Evolutionary conservation across 768 basidiomycete species (phyloP), one percentile per base, ranked within the genome.

Genomic region (Mycena rosella): DNA sequence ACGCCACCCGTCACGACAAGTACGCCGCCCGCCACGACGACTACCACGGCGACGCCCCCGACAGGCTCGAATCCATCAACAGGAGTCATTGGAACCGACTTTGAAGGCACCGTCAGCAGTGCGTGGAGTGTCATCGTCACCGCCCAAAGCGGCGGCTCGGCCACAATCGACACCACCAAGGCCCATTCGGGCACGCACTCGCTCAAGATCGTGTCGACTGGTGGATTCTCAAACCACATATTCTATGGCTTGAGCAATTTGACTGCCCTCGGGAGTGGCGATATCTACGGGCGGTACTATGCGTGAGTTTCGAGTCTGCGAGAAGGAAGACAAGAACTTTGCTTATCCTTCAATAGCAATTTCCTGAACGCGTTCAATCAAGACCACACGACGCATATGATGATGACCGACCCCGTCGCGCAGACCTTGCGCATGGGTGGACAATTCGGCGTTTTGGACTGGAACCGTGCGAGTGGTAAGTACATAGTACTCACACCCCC

Each of bases 341-440:
- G 55, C 67, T 58, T 22, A 61, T 59, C 34, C 34, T 68, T 61
- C 57, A 56, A 53, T 57, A 72, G 70, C 30, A 72, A 72, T 58
- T 72, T 72, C 67, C 32, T 57, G 60, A 72, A 18, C 56, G 70
- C 63, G 49, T 72, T 72, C 63, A 72, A 8, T 0, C 70, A 72
- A 65, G 64, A 72, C 67, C 70, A 72, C 67, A 62, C 24, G 17
- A 72, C 70, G 55, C 70, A 72, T 60, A 72, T 72, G 70, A 72
- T 72, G 70, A 72, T 72, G 70, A 69, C 70, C 60, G 70, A 72
- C 70, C 70, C 70, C 51, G 66, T 68, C 60, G 63, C 70, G 59
- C 67, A 72, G 60, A 69, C 70, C 48, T 54, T 72, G 54, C 67
- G 67, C 64, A 72, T 72, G 70, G 70, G 70, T 54, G 70, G 70